phyloP scores from a whole-genome alignment of 192 early-diverging fungal species.

The Linnemannia hyalina region DNA sequence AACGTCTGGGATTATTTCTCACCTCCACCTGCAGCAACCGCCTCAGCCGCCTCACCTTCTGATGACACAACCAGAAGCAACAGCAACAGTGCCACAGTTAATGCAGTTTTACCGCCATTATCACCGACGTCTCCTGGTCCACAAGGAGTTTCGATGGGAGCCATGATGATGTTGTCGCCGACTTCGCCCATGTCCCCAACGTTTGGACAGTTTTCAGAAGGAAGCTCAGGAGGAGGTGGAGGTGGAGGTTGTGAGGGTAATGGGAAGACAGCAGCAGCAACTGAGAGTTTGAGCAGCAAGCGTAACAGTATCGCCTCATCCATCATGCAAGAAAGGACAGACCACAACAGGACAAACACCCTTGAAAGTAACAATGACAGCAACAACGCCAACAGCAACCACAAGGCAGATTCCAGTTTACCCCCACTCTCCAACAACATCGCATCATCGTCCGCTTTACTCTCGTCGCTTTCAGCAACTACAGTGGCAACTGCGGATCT shows the following conservation, averaged over 20 bases:
- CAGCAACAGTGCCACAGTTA: not conserved
- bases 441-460: not conserved
- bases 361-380: not conserved
- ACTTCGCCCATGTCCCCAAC: conserved; percentile 15
- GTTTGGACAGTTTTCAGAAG: conserved; percentile 1
- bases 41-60: not conserved
- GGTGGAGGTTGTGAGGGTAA: no score
- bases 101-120: not conserved
- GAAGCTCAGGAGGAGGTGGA: not conserved
- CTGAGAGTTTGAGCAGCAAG: not conserved
- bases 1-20: conserved; percentile 54
- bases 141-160: not conserved
- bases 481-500: not conserved
- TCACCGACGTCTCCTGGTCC: conserved; percentile 10
- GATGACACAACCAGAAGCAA: not conserved
- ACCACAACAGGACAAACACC: not conserved
- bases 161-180: conserved; percentile 2
- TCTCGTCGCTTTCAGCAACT: not conserved
- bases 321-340: not conserved
- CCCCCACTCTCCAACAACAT: not conserved
- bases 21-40: not conserved
- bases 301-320: not conserved
- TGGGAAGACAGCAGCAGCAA: not conserved
- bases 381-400: not conserved
- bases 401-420: not conserved